phyloP scores from a whole-genome alignment of 148 eudicot species.

The Chenopodium berlandieri region DNA sequence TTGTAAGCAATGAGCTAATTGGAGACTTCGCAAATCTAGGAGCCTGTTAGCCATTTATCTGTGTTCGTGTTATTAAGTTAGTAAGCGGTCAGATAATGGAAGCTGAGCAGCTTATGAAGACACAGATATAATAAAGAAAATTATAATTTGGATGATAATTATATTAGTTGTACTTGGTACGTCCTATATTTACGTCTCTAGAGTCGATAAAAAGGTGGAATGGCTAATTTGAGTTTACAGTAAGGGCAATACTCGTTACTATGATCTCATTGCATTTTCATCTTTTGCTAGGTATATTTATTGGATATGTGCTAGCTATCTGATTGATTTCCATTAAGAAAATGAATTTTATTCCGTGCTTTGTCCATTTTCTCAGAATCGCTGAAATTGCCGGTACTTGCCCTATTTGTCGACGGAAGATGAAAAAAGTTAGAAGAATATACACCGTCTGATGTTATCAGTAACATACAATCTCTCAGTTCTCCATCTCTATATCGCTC shows the following conservation, averaged over 20 bases:
- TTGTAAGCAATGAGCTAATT: not conserved
- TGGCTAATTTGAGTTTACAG: not conserved
- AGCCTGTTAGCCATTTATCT: not conserved
- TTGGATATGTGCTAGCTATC: not conserved
- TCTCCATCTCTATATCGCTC: not conserved
- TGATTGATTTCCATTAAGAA: not conserved
- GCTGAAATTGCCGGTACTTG: conserved; percentile 65
- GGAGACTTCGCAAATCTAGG: not conserved
- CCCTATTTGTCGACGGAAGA: conserved; percentile 69
- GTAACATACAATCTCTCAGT: not conserved
- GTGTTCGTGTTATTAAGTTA: not conserved
- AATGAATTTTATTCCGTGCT: not conserved
- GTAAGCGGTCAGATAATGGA: not conserved
- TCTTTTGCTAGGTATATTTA: not conserved
- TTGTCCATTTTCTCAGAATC: conserved; percentile 43
- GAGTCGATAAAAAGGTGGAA: not conserved
- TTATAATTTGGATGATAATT: too few relatives aligned
- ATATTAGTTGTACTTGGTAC: too few relatives aligned
- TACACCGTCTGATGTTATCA: conserved; percentile 44
- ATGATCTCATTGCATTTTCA: not conserved
- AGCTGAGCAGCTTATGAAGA: not conserved
- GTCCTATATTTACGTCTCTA: not conserved
- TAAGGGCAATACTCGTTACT: too few relatives aligned
- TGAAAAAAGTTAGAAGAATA: conserved; percentile 84
- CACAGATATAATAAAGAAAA: too few relatives aligned